Evolutionary conservation across 2,329 filamentous ascomycete genomes (phyloP), one percentile per base, ranked within the genome.

Genomic region (Thielaviopsis populi): DNA sequence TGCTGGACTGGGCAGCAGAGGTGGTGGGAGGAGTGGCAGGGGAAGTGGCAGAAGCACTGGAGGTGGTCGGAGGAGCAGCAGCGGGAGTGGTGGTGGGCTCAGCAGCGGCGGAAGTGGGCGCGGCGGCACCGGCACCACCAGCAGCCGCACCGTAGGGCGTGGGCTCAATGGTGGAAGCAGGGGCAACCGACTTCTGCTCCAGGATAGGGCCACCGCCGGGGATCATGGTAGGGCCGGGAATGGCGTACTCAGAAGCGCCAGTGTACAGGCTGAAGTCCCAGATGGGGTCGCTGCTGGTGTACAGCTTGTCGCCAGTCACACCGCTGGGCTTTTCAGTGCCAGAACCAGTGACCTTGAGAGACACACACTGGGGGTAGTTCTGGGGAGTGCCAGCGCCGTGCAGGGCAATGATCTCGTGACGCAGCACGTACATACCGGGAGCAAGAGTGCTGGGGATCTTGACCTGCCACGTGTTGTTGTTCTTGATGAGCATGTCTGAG

Each of bases 361-460:
- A 79, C 66, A 79, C 72, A 69, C 79, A 81, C 73, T 79, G 77
- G n/a, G 79, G 78, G 70, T 81, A 81, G 64, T 74, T 73, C 70
- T 81, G 78, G 1, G 78, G 78, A 46, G 71, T 68, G 3, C 72
- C 75, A 15, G 75, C 79, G 37, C 74, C 74, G 74, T 82, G 80
- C 22, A 82, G 76, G 22, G 76, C 79, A 62, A 82, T 79, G 70
- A 81, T 79, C 72, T 83, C 80, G 70, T 80, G 78, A 63, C 80
- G 77, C 58, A 80, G 74, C 63, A 82, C 77, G 68, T 82, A 83
- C 68, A 80, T 76, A 59, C 80, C 80, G 1, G 79, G 70, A 30
- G 75, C 75, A 60, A 82, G 72, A 67, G 72, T 72, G 17, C 68
- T 62, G 22, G 80, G 80, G 63, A 83, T 76, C 63, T 73, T 76